phyloP scores from a whole-genome alignment of 2,329 filamentous ascomycete species.

The Hypoxylon sp. region DNA sequence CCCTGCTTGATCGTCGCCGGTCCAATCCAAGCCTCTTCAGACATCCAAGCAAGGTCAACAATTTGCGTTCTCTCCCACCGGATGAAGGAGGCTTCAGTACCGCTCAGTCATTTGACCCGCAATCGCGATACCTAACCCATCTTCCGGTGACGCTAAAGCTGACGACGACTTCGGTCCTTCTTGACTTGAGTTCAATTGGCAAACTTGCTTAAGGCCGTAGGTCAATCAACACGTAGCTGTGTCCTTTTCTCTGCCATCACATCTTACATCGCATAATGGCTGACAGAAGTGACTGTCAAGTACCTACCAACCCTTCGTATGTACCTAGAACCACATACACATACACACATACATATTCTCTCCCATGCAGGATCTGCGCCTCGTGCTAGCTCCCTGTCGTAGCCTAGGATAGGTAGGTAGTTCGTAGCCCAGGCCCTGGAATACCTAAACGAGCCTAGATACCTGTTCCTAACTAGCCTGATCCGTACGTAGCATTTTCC shows the following conservation, averaged over 20 bases:
- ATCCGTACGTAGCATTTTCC: slow-evolving; percentile 27
- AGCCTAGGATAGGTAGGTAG: slow-evolving; percentile 30
- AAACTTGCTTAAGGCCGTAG: slow-evolving; percentile 10
- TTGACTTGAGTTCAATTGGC: too few relatives aligned
- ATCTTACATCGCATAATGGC: slow-evolving; percentile 9
- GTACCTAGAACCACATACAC: too few relatives aligned
- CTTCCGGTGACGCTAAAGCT: slow-evolving; percentile 24
- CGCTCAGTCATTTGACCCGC: slow-evolving; percentile 24
- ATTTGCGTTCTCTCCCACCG: slow-evolving; percentile 24
- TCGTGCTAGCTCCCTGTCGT: slow-evolving; percentile 30
- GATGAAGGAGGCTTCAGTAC: slow-evolving; percentile 10
- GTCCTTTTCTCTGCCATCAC: too few relatives aligned
- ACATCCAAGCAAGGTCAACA: slow-evolving; percentile 5
- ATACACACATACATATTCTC: slow-evolving; percentile 4
- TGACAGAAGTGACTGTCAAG: slow-evolving; percentile 8
- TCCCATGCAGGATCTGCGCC: slow-evolving; percentile 31
- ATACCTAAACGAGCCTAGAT: slow-evolving; percentile 23
- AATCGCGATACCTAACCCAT: slow-evolving; percentile 27
- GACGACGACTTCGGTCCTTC: slow-evolving; percentile 33
- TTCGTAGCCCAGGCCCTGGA: slow-evolving; percentile 24
- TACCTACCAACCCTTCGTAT: slow-evolving; percentile 6
- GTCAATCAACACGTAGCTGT: slow-evolving; percentile 14
- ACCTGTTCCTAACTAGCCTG: slow-evolving; percentile 16
- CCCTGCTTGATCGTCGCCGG: slow-evolving; percentile 16
- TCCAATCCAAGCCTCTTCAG: slow-evolving; percentile 8